A percentile compares a stretch with the other conserved stretches of the same genome.
phyloP scores from a whole-genome alignment of 345 rosid species.

The Sapria himalayana region DNA sequence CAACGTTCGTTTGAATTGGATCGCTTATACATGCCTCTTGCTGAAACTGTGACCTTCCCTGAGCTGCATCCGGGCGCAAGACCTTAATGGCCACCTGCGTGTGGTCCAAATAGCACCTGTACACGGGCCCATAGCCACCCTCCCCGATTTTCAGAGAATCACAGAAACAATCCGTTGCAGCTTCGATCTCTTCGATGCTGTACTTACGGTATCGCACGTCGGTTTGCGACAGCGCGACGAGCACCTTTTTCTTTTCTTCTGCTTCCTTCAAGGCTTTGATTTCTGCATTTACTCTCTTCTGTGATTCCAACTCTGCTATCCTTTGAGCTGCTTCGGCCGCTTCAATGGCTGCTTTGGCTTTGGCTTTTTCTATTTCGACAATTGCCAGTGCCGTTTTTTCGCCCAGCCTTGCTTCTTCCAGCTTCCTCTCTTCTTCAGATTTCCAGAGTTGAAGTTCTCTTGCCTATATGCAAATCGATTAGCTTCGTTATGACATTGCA shows the following conservation, averaged over 20 bases:
- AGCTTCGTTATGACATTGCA: no score
- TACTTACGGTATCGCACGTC: conserved; percentile 61
- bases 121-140: conserved; percentile 95
- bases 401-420: conserved; percentile 47
- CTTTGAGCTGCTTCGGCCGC: conserved; percentile 79
- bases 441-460: conserved; percentile 68
- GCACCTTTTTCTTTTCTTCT: conserved; percentile 50
- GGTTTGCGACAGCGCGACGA: conserved; percentile 27
- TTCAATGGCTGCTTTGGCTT: conserved; percentile 61
- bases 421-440: conserved; percentile 47
- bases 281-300: conserved; percentile 53
- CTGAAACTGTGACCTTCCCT: conserved; percentile 83
- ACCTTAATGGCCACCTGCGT: conserved; percentile 76
- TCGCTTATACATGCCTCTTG: conserved; percentile 60
- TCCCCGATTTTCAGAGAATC: conserved; percentile 57
- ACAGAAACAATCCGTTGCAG: conserved; percentile 53
- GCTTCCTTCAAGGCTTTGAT: conserved; percentile 53
- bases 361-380: conserved; percentile 69
- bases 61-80: conserved; percentile 74
- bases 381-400: conserved; percentile 64
- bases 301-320: conserved; percentile 57
- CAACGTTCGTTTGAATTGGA: no score
- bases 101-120: conserved; percentile 53
- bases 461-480: no score
- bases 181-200: conserved; percentile 62